Conservation (phyloP, 768 basidiomycete species). For the Tephrocybe sp. region DNA sequence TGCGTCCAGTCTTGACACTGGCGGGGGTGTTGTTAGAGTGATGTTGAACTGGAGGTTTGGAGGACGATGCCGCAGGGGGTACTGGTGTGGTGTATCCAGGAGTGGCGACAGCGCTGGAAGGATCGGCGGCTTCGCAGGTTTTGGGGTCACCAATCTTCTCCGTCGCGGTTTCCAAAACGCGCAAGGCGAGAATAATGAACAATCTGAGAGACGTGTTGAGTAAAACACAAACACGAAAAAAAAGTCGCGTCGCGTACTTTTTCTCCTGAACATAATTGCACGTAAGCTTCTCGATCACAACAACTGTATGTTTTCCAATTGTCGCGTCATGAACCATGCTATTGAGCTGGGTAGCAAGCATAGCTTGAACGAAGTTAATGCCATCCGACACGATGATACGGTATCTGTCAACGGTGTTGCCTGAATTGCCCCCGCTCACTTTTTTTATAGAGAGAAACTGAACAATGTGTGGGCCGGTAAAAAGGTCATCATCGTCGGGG, state of each 20-base stretch:
- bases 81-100: not conserved
- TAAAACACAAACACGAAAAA: not conserved
- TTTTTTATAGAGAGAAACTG: constrained; percentile 87
- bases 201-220: constrained; percentile 46
- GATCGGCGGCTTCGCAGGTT: constrained; percentile 26
- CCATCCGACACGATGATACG: constrained; percentile 93
- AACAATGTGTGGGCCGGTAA: constrained; percentile 50
- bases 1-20: constrained; percentile 26
- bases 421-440: constrained; percentile 42
- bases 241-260: constrained; percentile 50
- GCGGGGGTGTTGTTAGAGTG: constrained; percentile 10
- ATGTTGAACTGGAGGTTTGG: constrained; percentile 19
- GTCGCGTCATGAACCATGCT: constrained; percentile 60
- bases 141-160: constrained; percentile 76
- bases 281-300: constrained; percentile 72
- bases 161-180: constrained; percentile 47
- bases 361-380: constrained; percentile 81
- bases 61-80: constrained; percentile 22
- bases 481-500: constrained; percentile 43
- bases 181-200: constrained; percentile 74
- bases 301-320: constrained; percentile 66
- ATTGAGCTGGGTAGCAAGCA: constrained; percentile 94
- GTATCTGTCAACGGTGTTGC: constrained; percentile 49
- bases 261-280: constrained; percentile 84
- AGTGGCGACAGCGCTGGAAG: constrained; percentile 25